A percentile compares a stretch with the other conserved stretches of the same genome.
Evolutionary conservation across 805 yeast species (phyloP).

Genomic region (Citeromyces matritensis): DNA sequence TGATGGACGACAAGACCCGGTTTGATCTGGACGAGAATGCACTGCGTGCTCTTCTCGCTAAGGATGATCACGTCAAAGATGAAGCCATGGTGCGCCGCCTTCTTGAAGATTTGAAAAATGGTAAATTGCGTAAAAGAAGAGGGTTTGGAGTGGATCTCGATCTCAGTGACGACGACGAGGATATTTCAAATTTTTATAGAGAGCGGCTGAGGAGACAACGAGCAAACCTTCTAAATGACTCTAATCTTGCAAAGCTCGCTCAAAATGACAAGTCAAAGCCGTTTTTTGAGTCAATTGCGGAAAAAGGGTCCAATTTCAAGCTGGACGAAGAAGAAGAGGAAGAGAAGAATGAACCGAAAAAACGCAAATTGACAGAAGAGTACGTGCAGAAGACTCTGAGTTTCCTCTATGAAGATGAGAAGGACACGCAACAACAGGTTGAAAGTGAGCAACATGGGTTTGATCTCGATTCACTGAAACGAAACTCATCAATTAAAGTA

Average conservation of each 20-base stretch:
- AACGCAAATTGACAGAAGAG: slow-evolving; percentile 2
- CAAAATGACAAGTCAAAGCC: slow-evolving; percentile 47
- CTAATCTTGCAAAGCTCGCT: slow-evolving; percentile 23
- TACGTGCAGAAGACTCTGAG: slow-evolving; percentile 3
- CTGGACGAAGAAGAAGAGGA: slow-evolving; percentile 10
- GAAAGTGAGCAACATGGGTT: slow-evolving; percentile 1
- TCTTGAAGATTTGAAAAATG: slow-evolving; percentile 57
- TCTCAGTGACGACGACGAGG: slow-evolving; percentile 66
- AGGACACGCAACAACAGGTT: slow-evolving; percentile 1
- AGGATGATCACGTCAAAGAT: slow-evolving; percentile 48
- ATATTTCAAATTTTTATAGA: slow-evolving; percentile 20
- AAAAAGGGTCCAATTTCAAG: background rate
- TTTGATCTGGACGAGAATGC: slow-evolving; percentile 41
- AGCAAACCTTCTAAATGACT: slow-evolving; percentile 29
- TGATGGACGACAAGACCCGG: slow-evolving; percentile 60
- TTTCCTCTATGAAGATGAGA: background rate
- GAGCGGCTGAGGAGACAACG: slow-evolving; percentile 25
- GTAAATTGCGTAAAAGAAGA: slow-evolving; percentile 45
- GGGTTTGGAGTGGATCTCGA: slow-evolving; percentile 44
- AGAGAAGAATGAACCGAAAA: slow-evolving; percentile 4
- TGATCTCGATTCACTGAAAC: slow-evolving; percentile 2
- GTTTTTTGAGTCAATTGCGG: slow-evolving; percentile 50
- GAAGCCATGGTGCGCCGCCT: slow-evolving; percentile 49
- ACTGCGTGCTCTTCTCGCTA: slow-evolving; percentile 39
- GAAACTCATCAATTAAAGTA: slow-evolving; percentile 1